Evolutionary conservation across 1,284 basidiomycete genomes (phyloP), one percentile per base, ranked within the genome.

Genomic region (Leccinum angustisporum): DNA sequence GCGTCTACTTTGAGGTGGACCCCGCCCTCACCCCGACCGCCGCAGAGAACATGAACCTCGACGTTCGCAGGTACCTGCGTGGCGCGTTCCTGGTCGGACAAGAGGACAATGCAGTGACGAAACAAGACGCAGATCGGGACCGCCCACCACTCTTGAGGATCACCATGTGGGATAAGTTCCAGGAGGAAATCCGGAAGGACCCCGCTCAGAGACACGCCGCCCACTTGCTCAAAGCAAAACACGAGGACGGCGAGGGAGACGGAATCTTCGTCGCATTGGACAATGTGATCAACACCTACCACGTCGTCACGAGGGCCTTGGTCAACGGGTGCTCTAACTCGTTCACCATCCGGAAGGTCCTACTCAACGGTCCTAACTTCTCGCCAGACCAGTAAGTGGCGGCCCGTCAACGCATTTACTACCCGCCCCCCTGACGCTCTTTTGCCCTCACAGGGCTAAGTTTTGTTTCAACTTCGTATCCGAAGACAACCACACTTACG

Each of bases 291-390:
- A 52, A 5, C 18, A 16, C 27, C 1, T 57, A 65, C 48, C 60
- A 59, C 33, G 10, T 13, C 9, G 11, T 0, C 2, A 18, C 7
- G 3, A 46, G 43, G 43, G 54, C 6, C 4, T 30, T 34, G 2
- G 38, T 38, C 27, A 2, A 63, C 9, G 40, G 33, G 1, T 14
- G 0, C 0, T 36, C 54, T 0, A 56, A 64, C 5, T 18, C 54
- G 8, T 64, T 65, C 25, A 65, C 54, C 3, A n/a, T 50, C 0
- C 36, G 31, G 1, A 65, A 65, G 21, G 54, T 65, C 4, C 3
- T 65, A 10, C 11, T 54, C 1, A 62, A 65, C 10, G 36, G 64
- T 16, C 18, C 46, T 31, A 14, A 13, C 9, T 60, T 54, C 54
- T 56, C 54, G 27, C 48, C 57, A 0, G 51, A 64, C 8, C 57